Percentiles rank a stretch among this genome's conserved stretches.
Conservation (phyloP, 768 basidiomycete genomes). For the Naganishia onofrii region DNA sequence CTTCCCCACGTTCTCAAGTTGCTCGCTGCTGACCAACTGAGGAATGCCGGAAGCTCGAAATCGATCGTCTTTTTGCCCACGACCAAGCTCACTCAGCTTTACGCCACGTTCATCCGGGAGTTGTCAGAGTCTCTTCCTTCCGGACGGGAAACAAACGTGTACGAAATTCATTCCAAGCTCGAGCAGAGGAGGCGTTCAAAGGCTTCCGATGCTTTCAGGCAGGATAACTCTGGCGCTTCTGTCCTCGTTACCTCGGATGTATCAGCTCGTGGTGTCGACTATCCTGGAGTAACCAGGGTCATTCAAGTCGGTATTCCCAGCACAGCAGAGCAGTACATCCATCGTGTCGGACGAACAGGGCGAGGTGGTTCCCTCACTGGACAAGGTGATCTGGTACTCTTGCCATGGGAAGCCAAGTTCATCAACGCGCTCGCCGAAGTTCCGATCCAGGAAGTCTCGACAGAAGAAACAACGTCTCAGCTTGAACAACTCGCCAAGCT, state of each 20-base stretch:
- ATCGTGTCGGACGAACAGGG: conserved; percentile 81
- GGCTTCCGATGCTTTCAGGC: conserved; percentile 64
- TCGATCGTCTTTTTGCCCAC: conserved; percentile 79
- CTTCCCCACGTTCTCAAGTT: conserved; percentile 75
- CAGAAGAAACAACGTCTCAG: conserved; percentile 57
- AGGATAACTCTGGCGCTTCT: conserved; percentile 58
- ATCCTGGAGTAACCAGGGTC: conserved; percentile 80
- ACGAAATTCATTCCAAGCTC: conserved; percentile 80
- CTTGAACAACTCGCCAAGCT: conserved; percentile 57
- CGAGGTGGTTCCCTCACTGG: conserved; percentile 62
- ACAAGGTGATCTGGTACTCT: conserved; percentile 73
- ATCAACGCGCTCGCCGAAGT: conserved; percentile 64
- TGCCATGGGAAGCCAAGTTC: conserved; percentile 75
- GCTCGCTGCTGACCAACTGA: conserved; percentile 82
- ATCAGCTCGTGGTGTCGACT: conserved; percentile 83
- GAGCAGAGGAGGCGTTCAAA: conserved; percentile 61
- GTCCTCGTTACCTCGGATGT: conserved; percentile 83
- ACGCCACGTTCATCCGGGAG: conserved; percentile 62
- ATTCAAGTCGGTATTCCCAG: conserved; percentile 84
- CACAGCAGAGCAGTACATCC: conserved; percentile 70
- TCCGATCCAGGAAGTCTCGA: conserved; percentile 65
- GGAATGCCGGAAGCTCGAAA: conserved; percentile 67
- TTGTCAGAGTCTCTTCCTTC: conserved; percentile 58
- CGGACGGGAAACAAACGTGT: conserved; percentile 59
- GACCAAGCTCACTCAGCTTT: conserved; percentile 77